Conservation (phyloP, 2,329 filamentous ascomycete species). For the Cercospora citrullina region DNA sequence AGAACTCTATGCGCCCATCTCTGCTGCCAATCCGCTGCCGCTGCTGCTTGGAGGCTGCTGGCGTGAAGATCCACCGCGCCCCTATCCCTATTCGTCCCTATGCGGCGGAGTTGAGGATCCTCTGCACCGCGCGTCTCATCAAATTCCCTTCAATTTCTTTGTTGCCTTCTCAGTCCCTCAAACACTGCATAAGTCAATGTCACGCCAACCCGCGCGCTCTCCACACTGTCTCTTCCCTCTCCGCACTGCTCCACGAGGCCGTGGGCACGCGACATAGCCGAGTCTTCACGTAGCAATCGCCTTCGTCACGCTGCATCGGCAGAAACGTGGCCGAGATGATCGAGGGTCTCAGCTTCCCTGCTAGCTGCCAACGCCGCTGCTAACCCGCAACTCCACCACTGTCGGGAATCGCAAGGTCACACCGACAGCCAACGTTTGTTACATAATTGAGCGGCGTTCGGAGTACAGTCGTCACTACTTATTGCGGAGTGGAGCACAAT, state of each 20-base stretch:
- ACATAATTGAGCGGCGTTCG: neutral
- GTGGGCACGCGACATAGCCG: neutral
- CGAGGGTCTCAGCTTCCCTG: constrained; percentile 3
- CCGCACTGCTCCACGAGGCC: constrained; percentile 1
- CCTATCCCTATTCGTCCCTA: neutral
- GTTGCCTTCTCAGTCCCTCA: neutral
- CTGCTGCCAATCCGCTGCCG: neutral
- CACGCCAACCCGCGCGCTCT: neutral
- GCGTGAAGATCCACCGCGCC: constrained; percentile 1
- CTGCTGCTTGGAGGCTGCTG: neutral
- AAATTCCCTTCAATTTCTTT: constrained; percentile 4
- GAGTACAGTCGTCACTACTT: neutral
- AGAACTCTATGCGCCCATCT: neutral
- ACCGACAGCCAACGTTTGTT: neutral
- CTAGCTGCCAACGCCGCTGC: neutral
- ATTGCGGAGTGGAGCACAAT: neutral
- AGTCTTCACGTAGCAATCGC: neutral
- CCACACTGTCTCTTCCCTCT: neutral
- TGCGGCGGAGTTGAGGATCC: neutral
- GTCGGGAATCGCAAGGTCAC: neutral
- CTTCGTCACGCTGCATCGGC: constrained; percentile 5
- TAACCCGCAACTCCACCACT: neutral
- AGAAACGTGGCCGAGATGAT: constrained; percentile 2
- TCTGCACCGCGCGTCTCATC: neutral
- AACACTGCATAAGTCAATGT: neutral